Evolutionary conservation across 768 basidiomycete species (phyloP).

Genomic region (Amanita exitialis): DNA sequence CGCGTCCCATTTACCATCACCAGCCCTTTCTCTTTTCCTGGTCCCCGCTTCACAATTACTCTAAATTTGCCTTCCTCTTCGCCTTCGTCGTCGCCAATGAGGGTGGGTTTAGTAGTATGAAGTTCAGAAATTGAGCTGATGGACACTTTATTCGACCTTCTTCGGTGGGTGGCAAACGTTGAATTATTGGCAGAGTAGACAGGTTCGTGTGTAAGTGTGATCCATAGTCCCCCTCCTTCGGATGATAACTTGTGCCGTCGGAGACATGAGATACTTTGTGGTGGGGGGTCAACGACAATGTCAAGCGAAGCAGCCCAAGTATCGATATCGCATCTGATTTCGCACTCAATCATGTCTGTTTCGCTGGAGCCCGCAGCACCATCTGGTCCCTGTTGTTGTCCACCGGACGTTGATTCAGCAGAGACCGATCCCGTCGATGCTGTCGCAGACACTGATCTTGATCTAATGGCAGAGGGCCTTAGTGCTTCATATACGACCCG

Average conservation of each 20-base stretch:
- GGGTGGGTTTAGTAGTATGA: neutral
- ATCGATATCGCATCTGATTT: constrained; percentile 86
- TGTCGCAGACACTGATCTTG: neutral
- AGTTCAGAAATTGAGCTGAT: neutral
- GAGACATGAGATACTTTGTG: constrained; percentile 71
- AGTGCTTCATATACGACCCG: constrained; percentile 72
- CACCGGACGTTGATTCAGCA: neutral
- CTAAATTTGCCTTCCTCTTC: constrained; percentile 7
- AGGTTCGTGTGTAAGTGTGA: constrained; percentile 83
- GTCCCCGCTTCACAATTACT: constrained; percentile 66
- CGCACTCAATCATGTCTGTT: constrained; percentile 59
- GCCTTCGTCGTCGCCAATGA: neutral
- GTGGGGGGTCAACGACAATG: constrained; percentile 89
- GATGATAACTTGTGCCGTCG: constrained; percentile 79
- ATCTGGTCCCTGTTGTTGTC: constrained; percentile 2
- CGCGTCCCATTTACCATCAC: constrained; percentile 89
- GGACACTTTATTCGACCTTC: neutral
- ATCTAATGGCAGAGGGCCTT: neutral
- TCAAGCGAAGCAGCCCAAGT: constrained; percentile 80
- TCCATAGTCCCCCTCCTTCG: constrained; percentile 89
- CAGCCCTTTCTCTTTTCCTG: constrained; percentile 67
- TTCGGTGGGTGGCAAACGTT: neutral
- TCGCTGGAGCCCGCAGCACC: neutral
- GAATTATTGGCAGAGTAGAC: constrained; percentile 55
- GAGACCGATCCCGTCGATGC: neutral